These are phyloP conservation scores for Hortaea werneckii DNA, from an alignment of 2,329 filamentous ascomycete species.

Conservation along the genomic window DNA sequence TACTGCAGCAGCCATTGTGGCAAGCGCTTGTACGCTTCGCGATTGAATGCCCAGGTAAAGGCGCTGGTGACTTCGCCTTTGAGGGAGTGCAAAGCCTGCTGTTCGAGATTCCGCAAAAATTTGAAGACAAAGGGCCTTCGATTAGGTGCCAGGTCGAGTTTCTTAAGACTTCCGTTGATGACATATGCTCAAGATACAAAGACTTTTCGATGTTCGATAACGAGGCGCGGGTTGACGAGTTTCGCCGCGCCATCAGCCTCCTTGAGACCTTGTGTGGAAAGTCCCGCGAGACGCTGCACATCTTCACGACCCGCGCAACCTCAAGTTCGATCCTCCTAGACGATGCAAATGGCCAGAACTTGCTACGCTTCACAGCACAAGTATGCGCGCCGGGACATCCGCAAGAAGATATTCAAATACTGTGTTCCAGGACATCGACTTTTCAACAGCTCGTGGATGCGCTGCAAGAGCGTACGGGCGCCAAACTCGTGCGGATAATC, in stretches of 20 bases:
- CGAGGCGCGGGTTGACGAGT: background rate
- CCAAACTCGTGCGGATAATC: conserved; percentile 15
- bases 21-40: conserved; percentile 8
- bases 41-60: background rate
- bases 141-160: conserved; percentile 1
- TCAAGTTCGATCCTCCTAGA: background rate
- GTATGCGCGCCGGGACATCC: conserved; percentile 11
- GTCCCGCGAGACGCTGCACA: background rate
- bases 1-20: conserved; percentile 5
- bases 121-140: background rate
- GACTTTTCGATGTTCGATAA: conserved; percentile 2
- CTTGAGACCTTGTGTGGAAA: background rate
- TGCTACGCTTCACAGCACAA: conserved; percentile 8
- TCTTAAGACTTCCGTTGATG: conserved; percentile 1
- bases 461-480: conserved; percentile 15
- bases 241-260: background rate
- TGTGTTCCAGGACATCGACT: conserved; percentile 6
- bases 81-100: conserved; percentile 4
- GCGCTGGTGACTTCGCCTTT: background rate
- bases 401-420: conserved; percentile 6
- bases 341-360: background rate
- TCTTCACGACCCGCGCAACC: background rate
- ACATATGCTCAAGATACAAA: background rate
- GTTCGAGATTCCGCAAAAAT: conserved; percentile 2
- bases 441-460: conserved; percentile 13